phyloP scores from a whole-genome alignment of 2,329 filamentous ascomycete genomes.

The Xylariaceae sp. region DNA sequence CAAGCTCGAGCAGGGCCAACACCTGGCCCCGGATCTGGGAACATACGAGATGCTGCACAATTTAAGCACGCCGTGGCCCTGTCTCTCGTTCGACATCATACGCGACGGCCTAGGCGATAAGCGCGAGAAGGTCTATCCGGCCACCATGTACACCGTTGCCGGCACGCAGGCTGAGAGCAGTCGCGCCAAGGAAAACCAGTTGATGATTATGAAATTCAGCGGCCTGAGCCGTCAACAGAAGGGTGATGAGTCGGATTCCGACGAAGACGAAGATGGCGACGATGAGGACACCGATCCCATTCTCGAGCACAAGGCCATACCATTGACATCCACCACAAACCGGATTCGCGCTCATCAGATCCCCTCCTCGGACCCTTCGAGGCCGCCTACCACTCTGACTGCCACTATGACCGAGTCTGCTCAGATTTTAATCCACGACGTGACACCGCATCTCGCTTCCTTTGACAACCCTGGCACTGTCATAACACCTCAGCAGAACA shows the following conservation, averaged over 20 bases:
- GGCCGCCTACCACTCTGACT: slow-evolving; percentile 75
- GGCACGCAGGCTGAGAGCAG: slow-evolving; percentile 84
- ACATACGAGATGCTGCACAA: slow-evolving; percentile 98
- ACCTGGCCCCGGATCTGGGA: slow-evolving; percentile 83
- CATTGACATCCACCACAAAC: slow-evolving; percentile 83
- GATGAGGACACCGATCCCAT: slow-evolving; percentile 82
- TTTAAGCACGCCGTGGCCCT: slow-evolving; percentile 92
- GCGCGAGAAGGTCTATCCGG: slow-evolving; percentile 80
- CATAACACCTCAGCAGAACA: slow-evolving; percentile 78
- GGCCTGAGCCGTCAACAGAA: slow-evolving; percentile 83
- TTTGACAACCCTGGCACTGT: slow-evolving; percentile 85
- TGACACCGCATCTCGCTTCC: slow-evolving; percentile 80
- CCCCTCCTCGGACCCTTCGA: slow-evolving; percentile 64
- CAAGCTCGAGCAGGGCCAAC: slow-evolving; percentile 86
- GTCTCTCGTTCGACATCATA: slow-evolving; percentile 90
- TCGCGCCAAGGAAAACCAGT: slow-evolving; percentile 78
- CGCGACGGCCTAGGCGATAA: slow-evolving; percentile 81
- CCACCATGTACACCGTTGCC: slow-evolving; percentile 89
- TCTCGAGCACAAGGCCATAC: slow-evolving; percentile 86
- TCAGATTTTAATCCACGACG: slow-evolving; percentile 87
- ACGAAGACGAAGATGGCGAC: slow-evolving; percentile 63
- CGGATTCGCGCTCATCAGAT: slow-evolving; percentile 84
- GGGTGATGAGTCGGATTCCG: slow-evolving; percentile 62
- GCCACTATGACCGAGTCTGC: slow-evolving; percentile 90
- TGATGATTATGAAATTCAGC: slow-evolving; percentile 96